These are phyloP conservation scores for Erucastrum elatum DNA, from an alignment of 345 rosid genomes.

Conservation along the genomic window DNA sequence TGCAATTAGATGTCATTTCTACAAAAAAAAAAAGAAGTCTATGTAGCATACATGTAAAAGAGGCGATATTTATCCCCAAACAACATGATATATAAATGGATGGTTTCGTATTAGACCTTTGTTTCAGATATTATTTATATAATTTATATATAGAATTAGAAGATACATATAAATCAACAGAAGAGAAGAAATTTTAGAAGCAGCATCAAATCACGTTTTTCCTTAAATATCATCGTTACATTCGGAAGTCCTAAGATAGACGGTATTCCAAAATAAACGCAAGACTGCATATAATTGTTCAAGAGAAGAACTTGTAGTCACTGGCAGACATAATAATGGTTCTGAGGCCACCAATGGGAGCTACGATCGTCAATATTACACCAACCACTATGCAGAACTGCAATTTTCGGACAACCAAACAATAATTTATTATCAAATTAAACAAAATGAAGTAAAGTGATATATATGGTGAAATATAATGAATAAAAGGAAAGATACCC, in stretches of 20 bases:
- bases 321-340: slow-evolving; percentile 55
- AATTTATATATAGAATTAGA: background rate
- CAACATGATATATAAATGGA: background rate
- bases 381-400: slow-evolving; percentile 75
- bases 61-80: background rate
- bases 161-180: background rate
- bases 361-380: slow-evolving; percentile 45
- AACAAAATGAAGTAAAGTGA: background rate
- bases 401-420: slow-evolving; percentile 2
- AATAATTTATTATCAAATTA: background rate
- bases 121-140: background rate
- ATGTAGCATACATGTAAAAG: background rate
- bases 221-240: background rate
- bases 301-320: slow-evolving; percentile 58
- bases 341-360: slow-evolving; percentile 77
- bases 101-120: background rate
- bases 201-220: background rate
- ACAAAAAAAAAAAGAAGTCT: background rate
- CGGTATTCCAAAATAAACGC: background rate
- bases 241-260: background rate
- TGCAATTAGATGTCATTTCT: background rate
- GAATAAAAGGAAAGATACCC: slow-evolving; percentile 51
- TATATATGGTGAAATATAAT: background rate
- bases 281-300: slow-evolving; percentile 8
- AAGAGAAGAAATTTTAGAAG: background rate